These are phyloP conservation scores for Shiraia sp. DNA, from an alignment of 2,329 filamentous ascomycete species.

Conservation along the genomic window DNA sequence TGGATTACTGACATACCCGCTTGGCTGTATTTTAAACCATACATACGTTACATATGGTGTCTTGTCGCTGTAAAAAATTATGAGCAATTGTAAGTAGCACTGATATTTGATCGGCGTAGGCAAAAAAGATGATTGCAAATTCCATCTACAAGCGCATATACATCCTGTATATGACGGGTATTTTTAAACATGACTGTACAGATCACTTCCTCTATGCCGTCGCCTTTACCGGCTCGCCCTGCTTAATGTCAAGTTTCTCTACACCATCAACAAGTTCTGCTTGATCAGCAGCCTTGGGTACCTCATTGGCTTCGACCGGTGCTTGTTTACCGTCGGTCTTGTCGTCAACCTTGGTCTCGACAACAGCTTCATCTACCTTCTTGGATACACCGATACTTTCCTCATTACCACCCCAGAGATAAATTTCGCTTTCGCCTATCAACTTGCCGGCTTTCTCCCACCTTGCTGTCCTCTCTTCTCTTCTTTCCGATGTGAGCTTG, in stretches of 20 bases:
- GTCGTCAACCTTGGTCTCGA: not conserved
- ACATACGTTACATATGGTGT: no score
- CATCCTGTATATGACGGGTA: no score
- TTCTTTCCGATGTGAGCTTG: conserved; percentile 68
- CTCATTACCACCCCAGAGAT: conserved; percentile 71
- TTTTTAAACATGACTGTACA: no score
- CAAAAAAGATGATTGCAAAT: no score
- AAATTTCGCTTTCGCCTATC: conserved; percentile 85
- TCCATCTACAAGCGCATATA: no score
- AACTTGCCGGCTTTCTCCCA: conserved; percentile 81
- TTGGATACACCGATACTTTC: conserved; percentile 19
- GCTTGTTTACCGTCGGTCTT: not conserved
- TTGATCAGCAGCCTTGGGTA: conserved; percentile 7
- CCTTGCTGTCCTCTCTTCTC: conserved; percentile 64
- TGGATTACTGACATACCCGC: no score
- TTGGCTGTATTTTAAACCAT: no score
- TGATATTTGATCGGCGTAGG: no score
- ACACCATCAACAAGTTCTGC: conserved; percentile 23
- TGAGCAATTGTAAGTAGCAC: no score
- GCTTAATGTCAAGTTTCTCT: conserved; percentile 29
- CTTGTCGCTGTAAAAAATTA: no score
- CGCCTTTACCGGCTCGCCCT: conserved; percentile 20
- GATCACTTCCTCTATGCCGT: not conserved
- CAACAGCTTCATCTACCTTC: conserved; percentile 1
- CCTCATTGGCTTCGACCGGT: conserved; percentile 3